These are phyloP conservation scores for Pachysandra terminalis DNA, from an alignment of 164 flowering plant species.

Conservation along the genomic window DNA sequence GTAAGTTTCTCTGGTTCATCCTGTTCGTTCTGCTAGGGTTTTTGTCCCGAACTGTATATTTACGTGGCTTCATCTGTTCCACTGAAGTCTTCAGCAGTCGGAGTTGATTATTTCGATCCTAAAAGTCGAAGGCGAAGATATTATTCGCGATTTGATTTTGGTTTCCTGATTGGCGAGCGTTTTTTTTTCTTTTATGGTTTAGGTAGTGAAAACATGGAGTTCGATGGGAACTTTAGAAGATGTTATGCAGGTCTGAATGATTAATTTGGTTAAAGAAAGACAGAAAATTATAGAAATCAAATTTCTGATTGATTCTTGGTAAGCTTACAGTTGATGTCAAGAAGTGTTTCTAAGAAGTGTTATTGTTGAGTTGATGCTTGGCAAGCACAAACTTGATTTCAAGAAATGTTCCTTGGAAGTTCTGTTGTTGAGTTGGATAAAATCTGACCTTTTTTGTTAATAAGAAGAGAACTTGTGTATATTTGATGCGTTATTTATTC, in stretches of 20 bases:
- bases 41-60: neutral
- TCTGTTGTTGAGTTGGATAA: neutral
- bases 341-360: neutral
- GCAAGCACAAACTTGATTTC: too few species aligned
- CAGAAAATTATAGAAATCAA: constrained; percentile 1
- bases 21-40: constrained; percentile 10
- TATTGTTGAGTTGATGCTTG: too few species aligned
- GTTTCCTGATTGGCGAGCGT: neutral
- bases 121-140: neutral
- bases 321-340: constrained; percentile 5
- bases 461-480: neutral
- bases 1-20: constrained; percentile 23
- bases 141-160: neutral
- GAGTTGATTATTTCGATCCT: neutral
- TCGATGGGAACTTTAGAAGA: neutral
- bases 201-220: neutral
- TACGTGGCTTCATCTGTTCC: constrained; percentile 5
- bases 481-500: neutral
- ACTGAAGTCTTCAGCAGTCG: neutral
- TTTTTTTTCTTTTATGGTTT: neutral
- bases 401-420: neutral
- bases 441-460: neutral
- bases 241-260: constrained; percentile 11
- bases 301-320: constrained; percentile 14
- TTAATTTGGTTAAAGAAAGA: constrained; percentile 5